Evolutionary conservation across 75 land plant genomes (phyloP).

Genomic region (Pseudotsuga menziesii): DNA sequence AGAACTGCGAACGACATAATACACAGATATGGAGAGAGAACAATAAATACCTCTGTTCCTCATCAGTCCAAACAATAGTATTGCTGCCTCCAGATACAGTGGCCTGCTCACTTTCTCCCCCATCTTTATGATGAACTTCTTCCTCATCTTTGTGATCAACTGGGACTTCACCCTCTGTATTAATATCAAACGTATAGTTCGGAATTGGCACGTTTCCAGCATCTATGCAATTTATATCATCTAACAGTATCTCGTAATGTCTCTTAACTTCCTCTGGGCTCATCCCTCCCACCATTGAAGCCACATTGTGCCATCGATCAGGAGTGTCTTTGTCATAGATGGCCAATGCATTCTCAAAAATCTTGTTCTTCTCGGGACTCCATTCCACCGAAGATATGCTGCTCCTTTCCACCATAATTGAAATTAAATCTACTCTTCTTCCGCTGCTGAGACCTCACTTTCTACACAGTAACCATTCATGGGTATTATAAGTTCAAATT

Average conservation of each 20-base stretch:
- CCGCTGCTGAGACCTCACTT: background rate
- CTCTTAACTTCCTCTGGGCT: constrained; percentile 31
- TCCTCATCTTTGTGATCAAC: background rate
- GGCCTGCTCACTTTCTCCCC: background rate
- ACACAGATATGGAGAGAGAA: background rate
- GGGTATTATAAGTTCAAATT: background rate
- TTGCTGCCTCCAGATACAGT: background rate
- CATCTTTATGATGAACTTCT: background rate
- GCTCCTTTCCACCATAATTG: constrained; percentile 6
- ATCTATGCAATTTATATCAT: constrained; percentile 37
- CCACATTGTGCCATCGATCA: constrained; percentile 31
- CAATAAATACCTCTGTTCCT: constrained; percentile 4
- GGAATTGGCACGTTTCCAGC: constrained; percentile 32
- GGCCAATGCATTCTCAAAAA: constrained; percentile 42
- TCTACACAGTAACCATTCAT: background rate
- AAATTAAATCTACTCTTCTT: background rate
- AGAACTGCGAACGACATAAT: background rate
- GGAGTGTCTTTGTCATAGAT: constrained; percentile 20
- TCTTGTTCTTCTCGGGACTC: constrained; percentile 29
- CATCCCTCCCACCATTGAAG: constrained; percentile 36
- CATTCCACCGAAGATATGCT: constrained; percentile 12
- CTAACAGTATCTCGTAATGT: constrained; percentile 32
- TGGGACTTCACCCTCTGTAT: background rate
- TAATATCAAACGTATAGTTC: constrained; percentile 11
- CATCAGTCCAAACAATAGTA: background rate